Percentiles rank a stretch among this genome's conserved stretches.
Conservation (phyloP, 2,329 filamentous ascomycete species). For the Didymella exigua region DNA sequence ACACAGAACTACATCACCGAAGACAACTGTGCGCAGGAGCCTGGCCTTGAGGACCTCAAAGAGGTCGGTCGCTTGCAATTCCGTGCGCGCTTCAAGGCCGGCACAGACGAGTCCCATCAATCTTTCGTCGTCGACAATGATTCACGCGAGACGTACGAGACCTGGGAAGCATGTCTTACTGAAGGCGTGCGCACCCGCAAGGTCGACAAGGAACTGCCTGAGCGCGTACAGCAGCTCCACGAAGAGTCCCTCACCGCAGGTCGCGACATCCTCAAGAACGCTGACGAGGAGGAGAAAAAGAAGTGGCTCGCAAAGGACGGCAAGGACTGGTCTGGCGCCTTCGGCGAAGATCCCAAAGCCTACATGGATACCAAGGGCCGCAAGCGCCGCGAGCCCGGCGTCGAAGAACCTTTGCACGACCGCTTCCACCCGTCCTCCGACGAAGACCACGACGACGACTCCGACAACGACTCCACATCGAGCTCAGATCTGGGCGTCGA, state of each 20-base stretch:
- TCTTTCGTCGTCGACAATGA: constrained; percentile 85
- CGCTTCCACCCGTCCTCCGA: constrained; percentile 55
- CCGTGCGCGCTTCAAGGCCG: constrained; percentile 81
- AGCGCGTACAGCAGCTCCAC: constrained; percentile 74
- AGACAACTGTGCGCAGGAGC: constrained; percentile 69
- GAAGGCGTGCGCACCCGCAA: constrained; percentile 79
- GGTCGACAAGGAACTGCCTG: constrained; percentile 75
- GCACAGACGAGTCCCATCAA: constrained; percentile 85
- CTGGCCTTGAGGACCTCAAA: constrained; percentile 75
- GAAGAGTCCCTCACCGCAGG: constrained; percentile 79
- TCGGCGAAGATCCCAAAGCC: constrained; percentile 74
- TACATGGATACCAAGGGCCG: constrained; percentile 60
- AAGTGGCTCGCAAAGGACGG: constrained; percentile 81
- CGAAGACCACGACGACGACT: constrained; percentile 48
- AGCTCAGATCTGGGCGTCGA: constrained; percentile 63
- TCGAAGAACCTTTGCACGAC: constrained; percentile 58
- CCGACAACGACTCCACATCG: constrained; percentile 49
- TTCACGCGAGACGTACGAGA: constrained; percentile 89
- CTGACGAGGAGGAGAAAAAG: constrained; percentile 71
- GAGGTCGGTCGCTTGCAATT: constrained; percentile 84
- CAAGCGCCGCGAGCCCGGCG: constrained; percentile 63
- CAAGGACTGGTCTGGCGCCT: constrained; percentile 85
- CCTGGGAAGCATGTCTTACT: constrained; percentile 88
- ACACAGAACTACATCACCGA: constrained; percentile 93
- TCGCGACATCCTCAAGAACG: constrained; percentile 78